phyloP scores from a whole-genome alignment of 2,329 filamentous ascomycete genomes.

The Ploettnerulaceae sp. region DNA sequence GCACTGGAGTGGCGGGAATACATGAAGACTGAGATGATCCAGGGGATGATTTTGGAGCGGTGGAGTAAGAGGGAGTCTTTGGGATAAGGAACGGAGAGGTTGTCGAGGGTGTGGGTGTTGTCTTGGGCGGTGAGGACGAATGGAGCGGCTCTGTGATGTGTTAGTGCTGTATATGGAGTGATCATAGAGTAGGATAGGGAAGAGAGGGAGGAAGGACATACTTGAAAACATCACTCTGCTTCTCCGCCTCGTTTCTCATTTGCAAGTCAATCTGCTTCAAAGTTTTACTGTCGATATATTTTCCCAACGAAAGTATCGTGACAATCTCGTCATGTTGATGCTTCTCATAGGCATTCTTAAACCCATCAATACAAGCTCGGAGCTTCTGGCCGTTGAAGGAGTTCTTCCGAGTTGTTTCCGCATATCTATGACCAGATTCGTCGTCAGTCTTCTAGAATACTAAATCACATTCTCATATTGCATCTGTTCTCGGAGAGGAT shows the following conservation, averaged over 20 bases:
- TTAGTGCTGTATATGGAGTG: background rate
- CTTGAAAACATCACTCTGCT: slow-evolving; percentile 27
- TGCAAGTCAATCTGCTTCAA: slow-evolving; percentile 20
- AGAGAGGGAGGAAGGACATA: slow-evolving; percentile 1
- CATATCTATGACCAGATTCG: too few relatives aligned
- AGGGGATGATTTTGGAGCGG: slow-evolving; percentile 56
- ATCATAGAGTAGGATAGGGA: background rate
- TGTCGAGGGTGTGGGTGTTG: slow-evolving; percentile 16
- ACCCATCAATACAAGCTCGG: slow-evolving; percentile 26
- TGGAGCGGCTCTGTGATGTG: slow-evolving; percentile 21
- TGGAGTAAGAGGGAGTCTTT: slow-evolving; percentile 46
- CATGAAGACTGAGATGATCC: slow-evolving; percentile 63
- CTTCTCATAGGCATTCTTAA: slow-evolving; percentile 25
- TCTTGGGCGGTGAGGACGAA: slow-evolving; percentile 22
- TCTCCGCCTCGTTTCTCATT: slow-evolving; percentile 20
- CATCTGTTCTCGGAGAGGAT: too few relatives aligned
- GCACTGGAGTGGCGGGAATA: slow-evolving; percentile 56
- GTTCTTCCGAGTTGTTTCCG: slow-evolving; percentile 22
- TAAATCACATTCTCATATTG: too few relatives aligned
- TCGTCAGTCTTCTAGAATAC: too few relatives aligned
- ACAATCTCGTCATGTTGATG: slow-evolving; percentile 33
- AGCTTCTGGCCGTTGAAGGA: slow-evolving; percentile 26
- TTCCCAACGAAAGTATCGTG: slow-evolving; percentile 26
- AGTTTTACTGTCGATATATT: slow-evolving; percentile 15
- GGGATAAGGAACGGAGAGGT: background rate